Evolutionary conservation across 768 basidiomycete species (phyloP).

Genomic region (Amanita fuliginea): DNA sequence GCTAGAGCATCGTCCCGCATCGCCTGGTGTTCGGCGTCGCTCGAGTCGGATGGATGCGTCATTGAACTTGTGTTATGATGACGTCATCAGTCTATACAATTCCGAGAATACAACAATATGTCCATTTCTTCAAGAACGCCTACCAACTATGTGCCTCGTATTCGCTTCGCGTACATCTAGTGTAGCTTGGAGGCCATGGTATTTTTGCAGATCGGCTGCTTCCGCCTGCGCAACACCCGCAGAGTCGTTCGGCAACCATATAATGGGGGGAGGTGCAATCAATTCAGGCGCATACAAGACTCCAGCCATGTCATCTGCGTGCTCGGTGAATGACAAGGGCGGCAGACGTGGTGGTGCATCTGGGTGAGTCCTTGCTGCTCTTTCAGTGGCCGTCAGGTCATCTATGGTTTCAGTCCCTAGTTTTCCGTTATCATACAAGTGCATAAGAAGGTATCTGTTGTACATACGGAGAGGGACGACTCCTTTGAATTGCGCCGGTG

Average conservation of each 20-base stretch:
- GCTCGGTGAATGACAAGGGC: constrained; percentile 58
- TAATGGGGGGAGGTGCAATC: constrained; percentile 64
- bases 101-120: background rate
- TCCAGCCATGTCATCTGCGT: constrained; percentile 66
- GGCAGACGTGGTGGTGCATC: constrained; percentile 68
- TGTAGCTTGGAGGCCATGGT: constrained; percentile 60
- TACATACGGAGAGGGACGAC: constrained; percentile 59
- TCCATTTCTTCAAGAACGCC: background rate
- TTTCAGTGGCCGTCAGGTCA: constrained; percentile 69
- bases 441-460: constrained; percentile 3
- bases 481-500: constrained; percentile 47
- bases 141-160: constrained; percentile 13
- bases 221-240: constrained; percentile 67
- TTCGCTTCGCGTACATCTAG: constrained; percentile 59
- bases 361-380: constrained; percentile 67
- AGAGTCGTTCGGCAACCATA: constrained; percentile 78
- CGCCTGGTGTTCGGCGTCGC: background rate
- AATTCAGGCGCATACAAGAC: constrained; percentile 78
- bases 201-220: constrained; percentile 64
- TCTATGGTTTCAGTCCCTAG: constrained; percentile 70
- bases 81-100: background rate
- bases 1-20: background rate
- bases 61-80: constrained; percentile 11
- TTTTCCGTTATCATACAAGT: constrained; percentile 1
- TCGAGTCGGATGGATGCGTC: background rate